phyloP scores from a whole-genome alignment of 2,329 filamentous ascomycete species.

The Bisporella sp. region DNA sequence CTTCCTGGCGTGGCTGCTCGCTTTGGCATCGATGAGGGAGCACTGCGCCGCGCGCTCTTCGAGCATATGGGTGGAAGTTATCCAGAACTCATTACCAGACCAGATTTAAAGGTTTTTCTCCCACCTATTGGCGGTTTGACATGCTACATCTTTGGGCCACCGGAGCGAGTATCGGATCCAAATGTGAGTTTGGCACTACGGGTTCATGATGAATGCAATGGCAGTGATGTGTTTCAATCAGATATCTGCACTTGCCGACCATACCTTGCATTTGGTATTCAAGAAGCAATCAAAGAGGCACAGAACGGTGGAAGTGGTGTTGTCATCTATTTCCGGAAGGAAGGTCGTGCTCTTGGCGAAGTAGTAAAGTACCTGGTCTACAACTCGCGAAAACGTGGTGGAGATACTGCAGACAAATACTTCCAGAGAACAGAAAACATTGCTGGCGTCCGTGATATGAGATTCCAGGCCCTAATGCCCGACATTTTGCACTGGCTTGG shows the following conservation, averaged over 20 bases:
- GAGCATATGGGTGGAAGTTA: slow-evolving; percentile 95
- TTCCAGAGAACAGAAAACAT: slow-evolving; percentile 98
- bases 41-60: slow-evolving; percentile 78
- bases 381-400: slow-evolving; percentile 74
- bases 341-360: slow-evolving; percentile 88
- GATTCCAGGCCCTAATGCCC: slow-evolving; percentile 97
- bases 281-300: slow-evolving; percentile 94
- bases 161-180: slow-evolving; percentile 86
- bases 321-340: slow-evolving; percentile 98
- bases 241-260: slow-evolving; percentile 97
- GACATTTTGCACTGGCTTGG: slow-evolving; percentile 97
- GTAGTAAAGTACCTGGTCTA: slow-evolving; percentile 58
- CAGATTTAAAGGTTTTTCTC: slow-evolving; percentile 91
- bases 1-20: slow-evolving; percentile 33
- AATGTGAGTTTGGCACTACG: slow-evolving; percentile 74
- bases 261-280: slow-evolving; percentile 93
- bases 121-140: slow-evolving; percentile 86
- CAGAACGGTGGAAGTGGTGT: slow-evolving; percentile 87
- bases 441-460: slow-evolving; percentile 93
- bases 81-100: slow-evolving; percentile 90
- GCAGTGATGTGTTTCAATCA: slow-evolving; percentile 93
- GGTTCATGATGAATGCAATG: slow-evolving; percentile 83
- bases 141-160: slow-evolving; percentile 95
- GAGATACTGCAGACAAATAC: slow-evolving; percentile 81
- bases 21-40: slow-evolving; percentile 90